These are phyloP conservation scores for Moesziomyces aphidis DNA, from an alignment of 1,284 basidiomycete genomes.

Conservation along the genomic window DNA sequence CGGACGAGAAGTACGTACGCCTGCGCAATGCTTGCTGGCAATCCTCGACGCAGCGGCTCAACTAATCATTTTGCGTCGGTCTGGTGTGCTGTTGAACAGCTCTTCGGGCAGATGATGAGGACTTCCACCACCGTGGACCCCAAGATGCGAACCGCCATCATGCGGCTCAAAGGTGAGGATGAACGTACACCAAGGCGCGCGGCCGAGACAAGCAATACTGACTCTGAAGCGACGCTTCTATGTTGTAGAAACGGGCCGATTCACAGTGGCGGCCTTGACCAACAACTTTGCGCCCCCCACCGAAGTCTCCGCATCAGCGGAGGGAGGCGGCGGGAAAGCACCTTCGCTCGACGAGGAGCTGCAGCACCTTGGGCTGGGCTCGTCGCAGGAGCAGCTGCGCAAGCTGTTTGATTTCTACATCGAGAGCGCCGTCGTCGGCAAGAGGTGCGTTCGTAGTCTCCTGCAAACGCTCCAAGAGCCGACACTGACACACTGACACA, in stretches of 20 bases:
- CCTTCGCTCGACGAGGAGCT: constrained; percentile 56
- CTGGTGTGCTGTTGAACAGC: constrained; percentile 28
- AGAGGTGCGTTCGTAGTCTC: constrained; percentile 52
- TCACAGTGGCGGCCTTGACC: constrained; percentile 67
- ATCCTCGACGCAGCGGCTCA: too few relatives aligned
- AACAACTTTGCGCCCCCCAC: constrained; percentile 67
- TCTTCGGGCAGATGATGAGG: constrained; percentile 68
- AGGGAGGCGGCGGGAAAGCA: constrained; percentile 13
- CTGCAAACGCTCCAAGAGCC: not conserved
- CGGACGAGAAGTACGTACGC: constrained; percentile 40
- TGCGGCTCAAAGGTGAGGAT: constrained; percentile 35
- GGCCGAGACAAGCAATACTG: not conserved
- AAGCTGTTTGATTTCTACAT: constrained; percentile 66
- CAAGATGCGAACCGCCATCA: constrained; percentile 60
- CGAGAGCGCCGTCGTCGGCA: constrained; percentile 66
- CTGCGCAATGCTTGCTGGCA: too few relatives aligned
- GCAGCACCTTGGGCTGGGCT: constrained; percentile 51
- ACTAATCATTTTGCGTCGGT: too few relatives aligned
- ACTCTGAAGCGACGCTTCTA: not conserved
- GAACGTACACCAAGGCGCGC: not conserved
- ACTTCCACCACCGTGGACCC: constrained; percentile 55
- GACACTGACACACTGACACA: constrained; percentile 4
- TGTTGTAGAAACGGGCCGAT: constrained; percentile 54
- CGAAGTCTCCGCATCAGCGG: constrained; percentile 18
- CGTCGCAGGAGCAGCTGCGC: constrained; percentile 42